Conservation (phyloP, 176 grass and related monocot genomes). For the Aegilops speltoides region DNA sequence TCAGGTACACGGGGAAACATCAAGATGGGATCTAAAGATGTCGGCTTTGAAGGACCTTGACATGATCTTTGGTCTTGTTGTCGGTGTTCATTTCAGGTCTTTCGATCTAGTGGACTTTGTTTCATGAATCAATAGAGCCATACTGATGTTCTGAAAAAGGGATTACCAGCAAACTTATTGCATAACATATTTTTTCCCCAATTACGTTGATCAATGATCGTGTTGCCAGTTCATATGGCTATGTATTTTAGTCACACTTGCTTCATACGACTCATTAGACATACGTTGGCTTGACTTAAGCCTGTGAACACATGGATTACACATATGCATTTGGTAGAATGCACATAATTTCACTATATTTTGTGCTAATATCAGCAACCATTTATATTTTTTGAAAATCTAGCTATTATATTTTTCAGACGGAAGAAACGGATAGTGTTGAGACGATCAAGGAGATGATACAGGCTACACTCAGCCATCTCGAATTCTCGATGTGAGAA, state of each 20-base stretch:
- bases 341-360: background rate
- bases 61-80: too few species aligned
- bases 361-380: background rate
- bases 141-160: background rate
- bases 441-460: conserved; percentile 20
- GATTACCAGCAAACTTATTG: background rate
- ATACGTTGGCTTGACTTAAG: background rate
- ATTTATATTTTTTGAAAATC: background rate
- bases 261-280: background rate
- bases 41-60: too few species aligned
- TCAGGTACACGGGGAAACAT: background rate
- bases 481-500: background rate
- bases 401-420: conserved; percentile 4
- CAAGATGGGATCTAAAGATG: background rate
- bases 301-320: background rate
- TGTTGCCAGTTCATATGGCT: background rate
- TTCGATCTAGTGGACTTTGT: too few species aligned
- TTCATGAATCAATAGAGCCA: background rate
- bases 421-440: background rate
- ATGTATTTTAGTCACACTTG: background rate
- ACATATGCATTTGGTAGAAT: background rate
- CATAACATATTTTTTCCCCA: background rate
- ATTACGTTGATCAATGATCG: background rate
- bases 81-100: too few species aligned
- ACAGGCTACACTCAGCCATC: background rate